Base-by-base conservation (phyloP, 202 grass and related monocot genomes). In the Carex sylvatica region DNA sequence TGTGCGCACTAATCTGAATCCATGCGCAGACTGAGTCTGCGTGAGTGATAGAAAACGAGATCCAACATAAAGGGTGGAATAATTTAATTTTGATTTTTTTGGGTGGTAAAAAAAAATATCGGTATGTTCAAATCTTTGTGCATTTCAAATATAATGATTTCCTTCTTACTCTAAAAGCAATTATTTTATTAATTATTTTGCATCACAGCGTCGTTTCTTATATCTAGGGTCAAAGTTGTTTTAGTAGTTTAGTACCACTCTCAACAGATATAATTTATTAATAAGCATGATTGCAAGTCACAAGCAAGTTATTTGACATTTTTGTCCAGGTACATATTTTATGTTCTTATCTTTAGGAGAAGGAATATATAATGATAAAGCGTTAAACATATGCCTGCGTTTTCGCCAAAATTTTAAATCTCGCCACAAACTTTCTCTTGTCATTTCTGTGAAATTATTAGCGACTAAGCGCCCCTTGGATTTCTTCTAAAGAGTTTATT, bases 291-390 rank as follows among this genome's bases (percentile, higher is more conserved):
- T 75, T 75, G 72, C 14, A 55, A n/a, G 71, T 75, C 47, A 10
- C 72, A 9, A 76, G 55, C 72, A 76, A 24, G 23, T 31, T 16
- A 9, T 76, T 76, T 76, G 72, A 55, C 72, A 76, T 56, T 76
- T 33, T 75, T 72, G 69, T 26, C 19, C 19, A 14, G 47, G 36
- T 40, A 40, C 36, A 40, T 40, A 40, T 40, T 40, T 40, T 6
- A 40, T 40, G 6, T 40, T 40, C 1, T 40, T 38, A 3, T 35
- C 33, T 40, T 40, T 40, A 40, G 36, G 6, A 40, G 6, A 7
- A 40, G 0, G 24, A 54, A 31, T 54, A 54, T 55, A 30, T 24
- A 14, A 54, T 76, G 51, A 16, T 76, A 35, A 18, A 35, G 72
- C 52, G 52, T n/a, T 76, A 55, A 58, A 58, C 52, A 76, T 28